Base-by-base conservation (phyloP, 257 asterid genomes). In the Gardenia jasminoides region DNA sequence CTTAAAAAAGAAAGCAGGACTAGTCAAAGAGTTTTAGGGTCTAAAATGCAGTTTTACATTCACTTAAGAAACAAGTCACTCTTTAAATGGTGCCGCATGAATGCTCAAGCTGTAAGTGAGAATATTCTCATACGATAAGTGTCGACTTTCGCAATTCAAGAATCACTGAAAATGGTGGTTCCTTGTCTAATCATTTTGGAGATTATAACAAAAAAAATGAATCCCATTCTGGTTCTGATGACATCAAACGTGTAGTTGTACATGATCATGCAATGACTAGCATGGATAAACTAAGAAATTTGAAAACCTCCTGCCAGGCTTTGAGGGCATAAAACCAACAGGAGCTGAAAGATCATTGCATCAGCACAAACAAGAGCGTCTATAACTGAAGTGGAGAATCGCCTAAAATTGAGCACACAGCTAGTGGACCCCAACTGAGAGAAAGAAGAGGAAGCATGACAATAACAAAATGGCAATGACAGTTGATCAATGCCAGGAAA, bases 321-420 rank as follows among this genome's bases (percentile, higher is more conserved):
- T 5, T 20, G 56, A 69, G 74, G 54, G n/a, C 56, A 24, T 24
- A 69, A 44, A 66, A 65, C 67, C 2, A 69, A 65, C 72, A 1
- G 28, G 46, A 22, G 19, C 62, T 3, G 39, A 41, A 54, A 67
- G 8, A 50, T 52, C 58, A 77, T 17, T 67, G 36, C 24, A 77
- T 19, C 56, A 36, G 56, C 36, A 50, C 11, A 67, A 36, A 20
- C 6, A 43, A 65, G 43, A 70, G 20, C 22, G 52, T 70, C 41
- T n/a, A 58, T 10, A 41, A 56, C 24, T 78, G 39, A 48, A 47
- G 7, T 50, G 52, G 36, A 76, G 74, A 76, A 76, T 66, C 39
- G 26, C 74, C 65, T 66, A 4, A 39, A 66, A 50, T 1, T 24
- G 31, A 47, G 47, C 33, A 48, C 6, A 50, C 31, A 10, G 19